These are phyloP conservation scores for Rubia tinctorum DNA, from an alignment of 305 asterid species.

Conservation along the genomic window DNA sequence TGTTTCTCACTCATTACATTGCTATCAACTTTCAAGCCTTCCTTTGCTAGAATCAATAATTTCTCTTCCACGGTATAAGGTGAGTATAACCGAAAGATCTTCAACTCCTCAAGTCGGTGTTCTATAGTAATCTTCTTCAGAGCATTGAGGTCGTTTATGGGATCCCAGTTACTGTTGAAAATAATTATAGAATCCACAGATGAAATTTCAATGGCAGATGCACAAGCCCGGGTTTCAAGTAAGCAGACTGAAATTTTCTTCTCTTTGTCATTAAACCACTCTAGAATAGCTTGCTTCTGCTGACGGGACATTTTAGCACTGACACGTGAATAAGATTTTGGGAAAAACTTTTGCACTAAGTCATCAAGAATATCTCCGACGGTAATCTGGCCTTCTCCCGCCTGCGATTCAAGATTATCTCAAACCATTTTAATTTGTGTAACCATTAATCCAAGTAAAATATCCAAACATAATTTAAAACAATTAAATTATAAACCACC, in stretches of 20 bases:
- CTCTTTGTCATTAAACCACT: slow-evolving; percentile 35
- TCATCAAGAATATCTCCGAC: slow-evolving; percentile 62
- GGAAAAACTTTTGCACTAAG: slow-evolving; percentile 47
- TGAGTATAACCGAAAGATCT: slow-evolving; percentile 60
- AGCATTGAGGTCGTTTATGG: slow-evolving; percentile 52
- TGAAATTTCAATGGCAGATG: slow-evolving; percentile 36
- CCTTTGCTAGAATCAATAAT: slow-evolving; percentile 47
- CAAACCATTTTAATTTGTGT: neutral
- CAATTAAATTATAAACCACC: too few species aligned
- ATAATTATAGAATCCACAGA: slow-evolving; percentile 43
- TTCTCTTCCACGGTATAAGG: slow-evolving; percentile 57
- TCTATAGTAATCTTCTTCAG: slow-evolving; percentile 45
- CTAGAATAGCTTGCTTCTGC: slow-evolving; percentile 26
- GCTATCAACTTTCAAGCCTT: slow-evolving; percentile 37
- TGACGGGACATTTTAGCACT: slow-evolving; percentile 25
- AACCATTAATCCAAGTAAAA: neutral
- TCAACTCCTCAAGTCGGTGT: slow-evolving; percentile 42
- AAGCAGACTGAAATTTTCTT: slow-evolving; percentile 43
- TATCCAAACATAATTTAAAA: neutral
- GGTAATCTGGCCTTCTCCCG: slow-evolving; percentile 33
- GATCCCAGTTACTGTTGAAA: slow-evolving; percentile 69
- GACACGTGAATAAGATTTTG: slow-evolving; percentile 43
- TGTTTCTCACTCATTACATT: slow-evolving; percentile 24
- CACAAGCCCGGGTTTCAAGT: slow-evolving; percentile 53
- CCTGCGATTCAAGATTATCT: slow-evolving; percentile 25